phyloP scores from a whole-genome alignment of 2,329 filamentous ascomycete genomes.

The Botryosphaeria dothidea region DNA sequence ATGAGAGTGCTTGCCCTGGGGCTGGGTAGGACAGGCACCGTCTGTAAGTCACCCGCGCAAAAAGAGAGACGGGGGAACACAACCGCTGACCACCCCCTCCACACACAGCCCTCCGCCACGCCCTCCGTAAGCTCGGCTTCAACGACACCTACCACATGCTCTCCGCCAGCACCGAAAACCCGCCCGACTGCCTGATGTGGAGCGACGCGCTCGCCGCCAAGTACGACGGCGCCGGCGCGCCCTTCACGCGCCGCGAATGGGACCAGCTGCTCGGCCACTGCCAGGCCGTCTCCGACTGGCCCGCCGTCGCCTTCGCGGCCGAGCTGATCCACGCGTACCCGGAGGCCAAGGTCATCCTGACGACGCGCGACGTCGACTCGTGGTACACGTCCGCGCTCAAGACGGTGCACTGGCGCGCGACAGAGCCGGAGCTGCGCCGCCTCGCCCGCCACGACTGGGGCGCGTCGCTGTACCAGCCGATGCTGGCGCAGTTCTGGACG shows the following conservation, averaged over 20 bases:
- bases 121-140: conserved; percentile 32
- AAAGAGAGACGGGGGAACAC: conserved; percentile 6
- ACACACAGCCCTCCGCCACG: conserved; percentile 13
- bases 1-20: conserved; percentile 39
- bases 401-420: neutral
- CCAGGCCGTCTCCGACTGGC: conserved; percentile 22
- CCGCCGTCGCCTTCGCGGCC: conserved; percentile 21
- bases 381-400: neutral
- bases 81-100: conserved; percentile 25
- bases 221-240: conserved; percentile 26
- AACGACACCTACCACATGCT: conserved; percentile 9
- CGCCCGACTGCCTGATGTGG: conserved; percentile 27
- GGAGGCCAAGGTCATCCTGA: conserved; percentile 25
- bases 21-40: conserved; percentile 35
- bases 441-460: conserved; percentile 25
- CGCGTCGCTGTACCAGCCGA: conserved; percentile 51
- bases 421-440: conserved; percentile 19
- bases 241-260: conserved; percentile 33
- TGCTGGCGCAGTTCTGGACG: neutral
- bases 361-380: conserved; percentile 13
- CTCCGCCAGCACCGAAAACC: neutral
- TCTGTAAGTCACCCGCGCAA: conserved; percentile 19
- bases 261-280: conserved; percentile 37
- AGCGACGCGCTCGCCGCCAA: conserved; percentile 37
- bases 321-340: conserved; percentile 25